Base-by-base conservation (phyloP, 352 stramenopile genomes). In the Phytophthora kernoviae region DNA sequence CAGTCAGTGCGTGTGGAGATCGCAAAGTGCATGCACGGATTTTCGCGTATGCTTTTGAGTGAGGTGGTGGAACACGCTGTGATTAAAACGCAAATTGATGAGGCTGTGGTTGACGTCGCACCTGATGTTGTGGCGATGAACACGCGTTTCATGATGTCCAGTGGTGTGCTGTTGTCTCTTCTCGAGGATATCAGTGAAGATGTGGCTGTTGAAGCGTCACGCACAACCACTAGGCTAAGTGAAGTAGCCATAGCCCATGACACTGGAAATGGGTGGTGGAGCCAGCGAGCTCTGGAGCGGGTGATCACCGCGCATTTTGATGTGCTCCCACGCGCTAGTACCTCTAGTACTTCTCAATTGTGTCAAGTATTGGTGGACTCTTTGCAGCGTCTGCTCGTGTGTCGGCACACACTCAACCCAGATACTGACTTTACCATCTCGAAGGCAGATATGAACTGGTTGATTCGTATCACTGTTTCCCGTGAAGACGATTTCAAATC, bases 61-160 rank as follows among this genome's bases (percentile, higher is more conserved):
- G 58, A 68, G 0, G 48, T 72, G 15, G 24, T 72, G 15, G 61
- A 73, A 21, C 68, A 78, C 20, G 61, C 77, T n/a, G 42, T 86
- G 12, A 43, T 65, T 17, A 86, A 86, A 54, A 59, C 44, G 5
- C 71, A 73, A 27, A 74, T 83, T 37, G 72, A 70, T n/a, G 76
- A 84, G 65, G 63, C 70, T 6, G 20, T 73, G n/a, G 75, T 72
- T 41, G 70, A 62, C 21, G 64, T 75, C 60, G 60, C 73, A 2
- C 30, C 74, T 10, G 57, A 62, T 6, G 50, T 75, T 18, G 55
- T 75, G 24, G 69, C 71, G 10, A 68, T 75, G 40, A 75, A 79
- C 12, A 87, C 65, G 6, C 49, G 72, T 2, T 62, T 65, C 4
- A 88, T 91, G 82, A 77, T 90, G 59, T 78, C 82, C 4, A 91